Conservation (phyloP, 495 filamentous ascomycete species). For the Penicillium cosmopolitanum region DNA sequence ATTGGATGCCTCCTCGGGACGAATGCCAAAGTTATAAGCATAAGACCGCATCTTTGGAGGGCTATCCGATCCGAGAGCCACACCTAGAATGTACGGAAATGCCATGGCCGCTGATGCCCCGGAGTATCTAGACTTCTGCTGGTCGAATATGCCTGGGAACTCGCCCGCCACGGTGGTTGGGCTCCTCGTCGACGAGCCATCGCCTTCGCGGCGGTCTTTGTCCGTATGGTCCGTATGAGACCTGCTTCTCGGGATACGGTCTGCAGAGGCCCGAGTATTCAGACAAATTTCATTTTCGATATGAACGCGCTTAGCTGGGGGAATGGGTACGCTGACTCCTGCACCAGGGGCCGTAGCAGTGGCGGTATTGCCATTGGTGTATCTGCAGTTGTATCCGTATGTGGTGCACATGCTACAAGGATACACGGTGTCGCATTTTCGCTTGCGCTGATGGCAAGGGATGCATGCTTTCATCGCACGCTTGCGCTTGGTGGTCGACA, state of each 20-base stretch:
- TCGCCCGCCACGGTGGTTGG: background rate
- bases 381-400: conserved; percentile 36
- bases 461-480: conserved; percentile 38
- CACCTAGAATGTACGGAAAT: conserved; percentile 36
- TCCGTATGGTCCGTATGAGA: background rate
- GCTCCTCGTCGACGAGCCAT: too few species aligned
- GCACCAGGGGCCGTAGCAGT: conserved; percentile 4
- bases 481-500: conserved; percentile 35
- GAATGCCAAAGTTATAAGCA: conserved; percentile 39
- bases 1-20: conserved; percentile 34
- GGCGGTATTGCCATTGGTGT: conserved; percentile 21
- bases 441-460: conserved; percentile 41
- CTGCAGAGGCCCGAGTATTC: too few species aligned
- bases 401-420: conserved; percentile 37
- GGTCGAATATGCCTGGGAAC: conserved; percentile 37
- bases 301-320: conserved; percentile 18
- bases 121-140: conserved; percentile 34
- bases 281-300: background rate
- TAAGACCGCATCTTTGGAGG: conserved; percentile 33
- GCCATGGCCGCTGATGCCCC: conserved; percentile 39
- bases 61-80: conserved; percentile 33
- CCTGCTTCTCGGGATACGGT: too few species aligned
- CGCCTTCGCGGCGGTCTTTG: conserved; percentile 1
- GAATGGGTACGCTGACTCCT: conserved; percentile 5
- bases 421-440: conserved; percentile 35